phyloP scores from a whole-genome alignment of 257 asterid genomes.

The Jasminum sambac region DNA sequence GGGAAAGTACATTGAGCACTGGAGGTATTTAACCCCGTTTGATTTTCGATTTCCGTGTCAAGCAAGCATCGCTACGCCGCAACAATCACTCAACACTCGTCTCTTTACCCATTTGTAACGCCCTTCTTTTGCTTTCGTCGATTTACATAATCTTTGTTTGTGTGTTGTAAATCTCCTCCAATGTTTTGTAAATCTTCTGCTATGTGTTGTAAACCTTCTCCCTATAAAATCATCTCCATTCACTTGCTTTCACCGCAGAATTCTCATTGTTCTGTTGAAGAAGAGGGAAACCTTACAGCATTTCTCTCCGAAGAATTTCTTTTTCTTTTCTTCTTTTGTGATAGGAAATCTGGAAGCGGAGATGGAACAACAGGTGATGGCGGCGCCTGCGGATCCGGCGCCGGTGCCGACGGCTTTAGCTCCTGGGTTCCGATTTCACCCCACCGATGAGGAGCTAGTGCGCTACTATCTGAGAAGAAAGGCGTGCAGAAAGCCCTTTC shows the following conservation, averaged over 20 bases:
- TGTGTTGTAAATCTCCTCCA: too few species aligned
- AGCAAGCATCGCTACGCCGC: constrained; percentile 61
- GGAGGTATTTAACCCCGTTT: neutral
- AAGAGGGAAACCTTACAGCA: neutral
- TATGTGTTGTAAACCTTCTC: constrained; percentile 29
- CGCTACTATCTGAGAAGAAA: constrained; percentile 44
- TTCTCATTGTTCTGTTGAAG: constrained; percentile 22
- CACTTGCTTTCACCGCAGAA: constrained; percentile 19
- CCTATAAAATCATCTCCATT: constrained; percentile 18
- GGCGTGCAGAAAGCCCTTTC: constrained; percentile 34
- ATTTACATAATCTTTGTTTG: constrained; percentile 34
- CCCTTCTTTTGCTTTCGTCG: neutral
- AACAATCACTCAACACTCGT: constrained; percentile 27
- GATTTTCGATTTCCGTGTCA: constrained; percentile 94
- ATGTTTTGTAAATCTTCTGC: constrained; percentile 32
- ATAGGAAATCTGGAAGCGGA: constrained; percentile 10
- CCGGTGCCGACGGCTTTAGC: constrained; percentile 37
- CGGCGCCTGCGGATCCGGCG: constrained; percentile 27
- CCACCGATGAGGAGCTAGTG: constrained; percentile 55
- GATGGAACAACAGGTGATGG: constrained; percentile 59
- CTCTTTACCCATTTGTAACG: constrained; percentile 5
- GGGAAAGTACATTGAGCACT: too few species aligned
- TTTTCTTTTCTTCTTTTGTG: constrained; percentile 1
- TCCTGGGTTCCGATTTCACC: constrained; percentile 51
- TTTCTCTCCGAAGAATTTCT: neutral